Evolutionary conservation across 2,329 filamentous ascomycete genomes (phyloP).

Genomic region (Scedosporium boydii): DNA sequence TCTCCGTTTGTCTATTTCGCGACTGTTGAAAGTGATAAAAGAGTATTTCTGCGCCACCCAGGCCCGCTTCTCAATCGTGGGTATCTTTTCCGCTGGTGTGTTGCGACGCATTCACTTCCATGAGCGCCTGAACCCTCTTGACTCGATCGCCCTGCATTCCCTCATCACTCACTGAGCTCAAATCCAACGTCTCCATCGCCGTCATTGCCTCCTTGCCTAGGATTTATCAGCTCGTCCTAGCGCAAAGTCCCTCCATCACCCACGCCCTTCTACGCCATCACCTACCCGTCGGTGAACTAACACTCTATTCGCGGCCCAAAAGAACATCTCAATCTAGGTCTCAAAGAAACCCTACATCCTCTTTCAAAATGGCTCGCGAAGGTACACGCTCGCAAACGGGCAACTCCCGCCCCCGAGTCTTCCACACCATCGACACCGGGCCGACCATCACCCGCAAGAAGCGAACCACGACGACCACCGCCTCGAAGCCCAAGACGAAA

Average conservation of each 20-base stretch:
- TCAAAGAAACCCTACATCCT: not conserved
- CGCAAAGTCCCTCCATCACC: too few relatives aligned
- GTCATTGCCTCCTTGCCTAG: not conserved
- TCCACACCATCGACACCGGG: conserved; percentile 36
- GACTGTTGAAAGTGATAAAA: not conserved
- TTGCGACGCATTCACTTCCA: not conserved
- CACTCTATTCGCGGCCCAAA: too few relatives aligned
- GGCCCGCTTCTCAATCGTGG: not conserved
- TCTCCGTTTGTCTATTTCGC: not conserved
- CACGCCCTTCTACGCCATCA: too few relatives aligned
- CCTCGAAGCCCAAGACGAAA: not conserved
- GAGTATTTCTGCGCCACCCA: not conserved
- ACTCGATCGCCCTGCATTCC: not conserved
- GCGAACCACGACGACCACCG: not conserved
- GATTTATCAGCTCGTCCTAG: too few relatives aligned
- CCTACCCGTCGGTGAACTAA: too few relatives aligned
- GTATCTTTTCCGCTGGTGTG: not conserved
- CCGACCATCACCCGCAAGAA: conserved; percentile 16
- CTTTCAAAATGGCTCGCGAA: conserved; percentile 34
- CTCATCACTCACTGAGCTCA: not conserved
- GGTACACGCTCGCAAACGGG: conserved; percentile 42
- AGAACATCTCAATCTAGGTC: not conserved
- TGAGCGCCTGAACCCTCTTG: not conserved
- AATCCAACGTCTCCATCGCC: not conserved
- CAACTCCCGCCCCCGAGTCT: conserved; percentile 43